A percentile compares a stretch with the other conserved stretches of the same genome.
Conservation (phyloP, 352 stramenopile species). For the Aphanomyces astaci region DNA sequence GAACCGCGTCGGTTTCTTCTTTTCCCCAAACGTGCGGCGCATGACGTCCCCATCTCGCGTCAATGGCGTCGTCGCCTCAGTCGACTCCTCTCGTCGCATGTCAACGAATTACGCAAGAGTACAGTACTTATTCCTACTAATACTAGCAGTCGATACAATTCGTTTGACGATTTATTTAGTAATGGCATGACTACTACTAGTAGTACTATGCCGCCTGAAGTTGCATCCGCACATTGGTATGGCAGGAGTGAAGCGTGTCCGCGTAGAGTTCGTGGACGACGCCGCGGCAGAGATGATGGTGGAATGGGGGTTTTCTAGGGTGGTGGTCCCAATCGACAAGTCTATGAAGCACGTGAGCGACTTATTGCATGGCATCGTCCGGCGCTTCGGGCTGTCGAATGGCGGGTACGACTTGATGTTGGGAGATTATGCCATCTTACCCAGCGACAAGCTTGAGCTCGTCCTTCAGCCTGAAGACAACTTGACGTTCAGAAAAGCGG, state of each 20-base stretch:
- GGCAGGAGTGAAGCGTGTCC: not conserved
- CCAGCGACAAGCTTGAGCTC: slow-evolving; percentile 10
- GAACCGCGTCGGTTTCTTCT: slow-evolving; percentile 10
- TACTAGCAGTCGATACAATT: too few relatives aligned
- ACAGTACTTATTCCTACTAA: not conserved
- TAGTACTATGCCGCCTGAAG: not conserved
- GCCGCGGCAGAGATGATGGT: not conserved
- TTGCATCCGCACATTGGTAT: not conserved
- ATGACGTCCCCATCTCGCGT: not conserved
- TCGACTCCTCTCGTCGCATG: not conserved
- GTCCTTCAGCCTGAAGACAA: not conserved
- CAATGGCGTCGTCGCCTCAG: not conserved
- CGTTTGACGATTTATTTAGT: too few relatives aligned
- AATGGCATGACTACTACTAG: not conserved
- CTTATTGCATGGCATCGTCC: not conserved
- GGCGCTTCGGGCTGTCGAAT: not conserved
- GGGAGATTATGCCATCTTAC: slow-evolving; percentile 1
- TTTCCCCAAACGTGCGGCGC: not conserved
- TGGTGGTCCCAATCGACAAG: slow-evolving; percentile 3
- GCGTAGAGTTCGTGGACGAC: slow-evolving; percentile 11
- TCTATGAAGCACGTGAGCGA: slow-evolving; percentile 12
- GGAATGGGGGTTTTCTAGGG: not conserved
- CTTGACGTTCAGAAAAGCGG: not conserved
- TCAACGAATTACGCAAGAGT: too few relatives aligned
- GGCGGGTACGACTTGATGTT: not conserved